Base-by-base conservation (phyloP, 139 green algal species). In the Auxenochlorella pyrenoidosa region DNA sequence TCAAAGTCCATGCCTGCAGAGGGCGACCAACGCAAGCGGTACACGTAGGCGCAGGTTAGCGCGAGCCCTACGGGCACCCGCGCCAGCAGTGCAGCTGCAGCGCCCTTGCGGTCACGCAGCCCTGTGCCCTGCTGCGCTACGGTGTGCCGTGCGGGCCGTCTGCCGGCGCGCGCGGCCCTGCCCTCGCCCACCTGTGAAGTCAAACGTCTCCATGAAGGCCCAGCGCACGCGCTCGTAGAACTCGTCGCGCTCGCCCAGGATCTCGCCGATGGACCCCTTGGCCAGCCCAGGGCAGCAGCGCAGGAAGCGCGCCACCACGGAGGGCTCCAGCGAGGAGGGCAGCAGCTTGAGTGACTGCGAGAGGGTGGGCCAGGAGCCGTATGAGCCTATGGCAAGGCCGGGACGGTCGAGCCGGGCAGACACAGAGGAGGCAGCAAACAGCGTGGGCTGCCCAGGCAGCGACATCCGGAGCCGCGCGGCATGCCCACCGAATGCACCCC, bases 211-310 rank as follows among this genome's bases (percentile, higher is more conserved):
- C 10, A 89, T 89, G 86, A 95, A 98, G 22, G 90, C 83, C 24
- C 92, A 40, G 40, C 97, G 90, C 8, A 97, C 93, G 13, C 89
- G 54, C 22, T 97, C 88, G 86, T 97, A 97, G 87, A 99, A 99
- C 15, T 92, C 75, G 60, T 97, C 94, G 0, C 92, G 90, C 72
- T 99, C 97, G 0, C 97, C 97, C 30, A 99, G 94, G 75, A 98
- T 93, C 86, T 99, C 96, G 0, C 97, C 97, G 32, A 99, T 95
- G 40, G 91, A 91, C 26, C 82, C 75, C 90, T 99, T 99, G 93
- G 94, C 93, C 60, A 99, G 93, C 5, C 96, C 95, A 0, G 96
- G 96, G 81, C 96, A 98, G 70, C 88, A 86, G 34, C 94, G 92
- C 86, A 99, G 92, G 88, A 99, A 99, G 66, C 90, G 89, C 5